A percentile compares a stretch with the other conserved stretches of the same genome.
Conservation (phyloP, 2,329 filamentous ascomycete species). For the Aureobasidium sp. region DNA sequence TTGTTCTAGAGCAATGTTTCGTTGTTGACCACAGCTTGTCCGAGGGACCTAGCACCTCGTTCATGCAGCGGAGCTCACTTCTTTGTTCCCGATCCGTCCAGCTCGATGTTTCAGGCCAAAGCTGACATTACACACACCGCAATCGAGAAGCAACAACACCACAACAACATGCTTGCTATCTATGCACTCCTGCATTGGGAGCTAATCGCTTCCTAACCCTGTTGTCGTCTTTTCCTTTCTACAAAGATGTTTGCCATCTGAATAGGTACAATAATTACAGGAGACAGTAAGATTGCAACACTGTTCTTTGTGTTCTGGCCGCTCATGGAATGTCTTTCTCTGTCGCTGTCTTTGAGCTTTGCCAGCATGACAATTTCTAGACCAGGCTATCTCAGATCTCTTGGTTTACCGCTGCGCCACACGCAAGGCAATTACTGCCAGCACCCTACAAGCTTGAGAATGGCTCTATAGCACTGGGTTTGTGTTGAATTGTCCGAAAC, state of each 20-base stretch:
- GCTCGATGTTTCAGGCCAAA: slow-evolving; percentile 3
- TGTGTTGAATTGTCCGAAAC: neutral
- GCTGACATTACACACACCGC: slow-evolving; percentile 1
- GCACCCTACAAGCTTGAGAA: neutral
- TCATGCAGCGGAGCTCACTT: neutral
- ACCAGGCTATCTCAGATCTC: neutral
- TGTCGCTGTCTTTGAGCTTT: neutral
- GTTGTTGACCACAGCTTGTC: neutral
- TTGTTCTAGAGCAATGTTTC: neutral
- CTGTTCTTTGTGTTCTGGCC: neutral
- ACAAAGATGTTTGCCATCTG: no score
- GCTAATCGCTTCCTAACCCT: neutral
- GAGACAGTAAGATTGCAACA: neutral
- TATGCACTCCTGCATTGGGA: neutral
- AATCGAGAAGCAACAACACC: neutral
- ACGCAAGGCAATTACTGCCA: neutral
- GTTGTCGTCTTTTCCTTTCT: no score
- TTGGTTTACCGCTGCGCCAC: neutral
- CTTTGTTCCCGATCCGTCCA: neutral
- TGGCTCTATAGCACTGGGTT: neutral
- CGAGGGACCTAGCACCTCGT: neutral
- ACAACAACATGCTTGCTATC: neutral
- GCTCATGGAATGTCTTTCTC: neutral
- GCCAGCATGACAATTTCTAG: neutral
- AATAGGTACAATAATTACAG: no score